Base-by-base conservation (phyloP, 495 filamentous ascomycete species). In the Xanthoparmelia taractica region DNA sequence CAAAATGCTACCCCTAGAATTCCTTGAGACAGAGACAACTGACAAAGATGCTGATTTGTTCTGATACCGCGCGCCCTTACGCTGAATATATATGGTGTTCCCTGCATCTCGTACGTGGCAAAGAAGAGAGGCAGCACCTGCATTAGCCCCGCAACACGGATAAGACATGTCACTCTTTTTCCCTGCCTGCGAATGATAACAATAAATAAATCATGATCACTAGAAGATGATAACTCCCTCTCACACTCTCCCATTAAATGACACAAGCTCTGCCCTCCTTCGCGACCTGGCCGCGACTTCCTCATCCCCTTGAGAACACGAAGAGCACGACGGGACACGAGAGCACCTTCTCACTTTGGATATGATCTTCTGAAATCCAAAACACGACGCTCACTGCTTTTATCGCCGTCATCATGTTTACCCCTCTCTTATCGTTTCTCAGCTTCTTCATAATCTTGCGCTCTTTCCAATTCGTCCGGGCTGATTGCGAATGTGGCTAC, bases 401-500 rank as follows among this genome's bases (percentile, higher is more conserved):
- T 34, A 57, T 61, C 59, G 38, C 41, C 45, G 23, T 56, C 47
- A 52, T 37, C 58, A 64, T 65, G 58, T 52, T 50, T 50, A 17
- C 40, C 62, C 2, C 27, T 54, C 29, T 40, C 11, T 25, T 54
- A 52, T 52, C 48, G 1, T 25, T 52, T 31, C 48, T 52, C 48
- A 1, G 10, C 36, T 12, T 27, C 11, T 43, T 15, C 57, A 20
- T 55, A 3, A 25, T 31, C 38, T 33, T 52, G 23, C 2, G 50
- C n/a, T 27, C 58, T 27, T 34, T 58, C 38, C 43, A 60, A 25
- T 52, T 60, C 59, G 63, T 61, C 37, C 55, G 17, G 37, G 83
- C 84, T 18, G 76, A 80, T 65, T 91, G 87, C 76, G 85, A 89
- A 71, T 92, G 88, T 70, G 88, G 89, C 40, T 91, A 90, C 70